Conservation (phyloP, 2,329 filamentous ascomycete species). For the Aspergillus fumigatiaffinis region DNA sequence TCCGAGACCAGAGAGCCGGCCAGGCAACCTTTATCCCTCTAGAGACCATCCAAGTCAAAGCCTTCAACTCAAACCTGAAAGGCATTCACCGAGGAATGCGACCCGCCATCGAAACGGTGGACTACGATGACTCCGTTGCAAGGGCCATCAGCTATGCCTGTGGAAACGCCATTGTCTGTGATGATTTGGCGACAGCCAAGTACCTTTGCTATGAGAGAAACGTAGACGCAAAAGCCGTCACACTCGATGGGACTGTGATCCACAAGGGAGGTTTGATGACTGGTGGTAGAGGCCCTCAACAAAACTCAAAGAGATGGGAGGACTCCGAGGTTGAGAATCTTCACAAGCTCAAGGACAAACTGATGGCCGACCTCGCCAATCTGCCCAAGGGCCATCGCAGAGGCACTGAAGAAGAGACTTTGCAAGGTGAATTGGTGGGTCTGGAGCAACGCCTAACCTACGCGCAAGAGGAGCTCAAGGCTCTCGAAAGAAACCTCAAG, state of each 20-base stretch:
- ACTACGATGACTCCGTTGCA: conserved; percentile 83
- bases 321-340: conserved; percentile 85
- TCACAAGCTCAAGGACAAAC: conserved; percentile 69
- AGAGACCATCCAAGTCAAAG: conserved; percentile 94
- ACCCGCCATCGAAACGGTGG: conserved; percentile 91
- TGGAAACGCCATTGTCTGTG: conserved; percentile 90
- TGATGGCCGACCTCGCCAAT: conserved; percentile 71
- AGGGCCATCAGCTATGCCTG: conserved; percentile 94
- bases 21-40: conserved; percentile 94
- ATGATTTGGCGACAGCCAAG: conserved; percentile 80
- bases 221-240: conserved; percentile 90
- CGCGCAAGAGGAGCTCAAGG: conserved; percentile 69
- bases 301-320: conserved; percentile 77
- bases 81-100: conserved; percentile 78
- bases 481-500: conserved; percentile 75
- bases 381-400: conserved; percentile 75
- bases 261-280: conserved; percentile 97
- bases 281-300: conserved; percentile 78
- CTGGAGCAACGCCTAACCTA: conserved; percentile 72
- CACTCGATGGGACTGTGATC: conserved; percentile 91
- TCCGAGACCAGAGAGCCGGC: conserved; percentile 82
- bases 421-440: conserved; percentile 74
- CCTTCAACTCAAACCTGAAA: conserved; percentile 85
- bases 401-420: conserved; percentile 70
- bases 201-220: conserved; percentile 80